Conservation (phyloP, 108 stramenopile species). For the Fistulifera solaris region DNA sequence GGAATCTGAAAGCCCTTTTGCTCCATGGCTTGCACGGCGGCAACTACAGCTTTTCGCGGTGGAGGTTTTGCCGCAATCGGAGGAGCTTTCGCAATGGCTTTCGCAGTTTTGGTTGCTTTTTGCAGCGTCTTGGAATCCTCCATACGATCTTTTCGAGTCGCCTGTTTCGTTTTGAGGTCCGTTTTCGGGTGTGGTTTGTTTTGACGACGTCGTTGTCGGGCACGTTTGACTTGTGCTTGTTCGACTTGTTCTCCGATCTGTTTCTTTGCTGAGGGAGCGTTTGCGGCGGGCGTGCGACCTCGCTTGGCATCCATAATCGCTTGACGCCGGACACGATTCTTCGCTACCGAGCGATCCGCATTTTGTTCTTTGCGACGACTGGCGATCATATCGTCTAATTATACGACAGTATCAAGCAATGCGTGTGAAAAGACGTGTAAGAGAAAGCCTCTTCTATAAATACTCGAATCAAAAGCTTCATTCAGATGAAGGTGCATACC, state of each 20-base stretch:
- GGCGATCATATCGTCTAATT: not conserved
- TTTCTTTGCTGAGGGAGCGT: slow-evolving; percentile 50
- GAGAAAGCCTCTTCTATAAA: too few relatives aligned
- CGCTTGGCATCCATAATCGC: slow-evolving; percentile 46
- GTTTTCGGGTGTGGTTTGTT: slow-evolving; percentile 4
- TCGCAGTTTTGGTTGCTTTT: slow-evolving; percentile 3
- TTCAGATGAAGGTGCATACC: too few relatives aligned
- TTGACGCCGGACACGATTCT: slow-evolving; percentile 56
- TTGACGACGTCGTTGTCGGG: slow-evolving; percentile 8
- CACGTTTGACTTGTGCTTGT: slow-evolving; percentile 17
- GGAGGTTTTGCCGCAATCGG: slow-evolving; percentile 16
- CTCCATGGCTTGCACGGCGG: slow-evolving; percentile 66
- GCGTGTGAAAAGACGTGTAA: too few relatives aligned
- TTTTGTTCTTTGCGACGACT: slow-evolving; percentile 5
- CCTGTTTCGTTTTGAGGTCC: not conserved
- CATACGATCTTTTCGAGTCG: slow-evolving; percentile 1
- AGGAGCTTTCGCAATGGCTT: not conserved
- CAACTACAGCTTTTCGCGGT: slow-evolving; percentile 48
- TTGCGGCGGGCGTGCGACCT: slow-evolving; percentile 24
- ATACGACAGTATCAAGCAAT: too few relatives aligned
- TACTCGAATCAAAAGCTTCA: too few relatives aligned
- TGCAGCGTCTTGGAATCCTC: slow-evolving; percentile 1
- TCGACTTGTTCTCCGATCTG: slow-evolving; percentile 59
- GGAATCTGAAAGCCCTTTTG: slow-evolving; percentile 55
- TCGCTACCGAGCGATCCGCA: slow-evolving; percentile 49